Evolutionary conservation across 768 basidiomycete species (phyloP), one percentile per base, ranked within the genome.

Genomic region (Hygrophorus russula): DNA sequence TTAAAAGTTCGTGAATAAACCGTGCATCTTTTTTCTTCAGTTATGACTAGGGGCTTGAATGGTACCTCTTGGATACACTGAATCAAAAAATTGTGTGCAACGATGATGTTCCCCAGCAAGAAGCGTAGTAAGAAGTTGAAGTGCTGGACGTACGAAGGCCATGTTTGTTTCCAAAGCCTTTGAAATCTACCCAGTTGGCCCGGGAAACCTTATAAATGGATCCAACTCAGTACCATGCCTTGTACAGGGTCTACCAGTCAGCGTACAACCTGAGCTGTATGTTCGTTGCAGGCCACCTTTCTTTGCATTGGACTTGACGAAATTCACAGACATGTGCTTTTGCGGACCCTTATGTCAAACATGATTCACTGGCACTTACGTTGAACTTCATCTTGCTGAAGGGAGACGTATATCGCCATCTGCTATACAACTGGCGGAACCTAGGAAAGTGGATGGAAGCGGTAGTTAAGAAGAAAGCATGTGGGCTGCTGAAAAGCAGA

Each of bases 341-440:
- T 53, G 86, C 80, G 0, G 89, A 92, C 60, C 85, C 85, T 45
- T 91, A 90, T 51, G 84, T 90, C 47, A 88, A 92, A 56, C 81
- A 90, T 48, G 86, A 90, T 56, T 63, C 69, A 0, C 61, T 90
- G 47, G 81, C 76, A 1, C 63, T 90, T n/a, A 61, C 85, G 4
- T 68, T 91, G 32, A 89, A 92, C 61, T 69, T 92, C 1, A 82
- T 91, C 39, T 68, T 91, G 17, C 69, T 92, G 17, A 90, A 90
- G 59, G 63, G 81, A 30, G 87, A 76, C 10, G 88, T 90, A 3
- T 90, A 83, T 55, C 70, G 82, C n/a, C 88, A 91, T 61, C 60
- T 91, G 13, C 62, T 91, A 24, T 91, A 83, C 53, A 92, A 92
- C 54, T 69, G 85, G 63, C 78, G 0, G 73, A 74, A 38, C 83